phyloP scores from a whole-genome alignment of 106 monocot genomes.

The Dendrobium catenatum region DNA sequence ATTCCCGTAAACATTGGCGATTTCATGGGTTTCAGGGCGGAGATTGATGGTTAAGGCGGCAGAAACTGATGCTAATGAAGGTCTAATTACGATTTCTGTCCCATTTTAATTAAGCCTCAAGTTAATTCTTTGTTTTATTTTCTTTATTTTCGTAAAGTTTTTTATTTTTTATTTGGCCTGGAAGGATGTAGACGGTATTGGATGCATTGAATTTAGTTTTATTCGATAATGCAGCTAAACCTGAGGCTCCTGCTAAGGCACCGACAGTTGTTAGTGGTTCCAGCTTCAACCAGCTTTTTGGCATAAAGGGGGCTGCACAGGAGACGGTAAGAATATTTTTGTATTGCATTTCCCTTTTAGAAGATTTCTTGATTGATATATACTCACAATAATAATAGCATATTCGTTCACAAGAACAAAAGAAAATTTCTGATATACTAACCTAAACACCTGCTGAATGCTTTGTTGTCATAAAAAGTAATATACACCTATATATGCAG shows the following conservation, averaged over 20 bases:
- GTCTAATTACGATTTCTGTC: conserved; percentile 7
- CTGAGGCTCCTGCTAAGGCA: conserved; percentile 26
- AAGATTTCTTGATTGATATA: neutral
- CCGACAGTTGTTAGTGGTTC: conserved; percentile 34
- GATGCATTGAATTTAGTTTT: neutral
- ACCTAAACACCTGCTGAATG: too few relatives aligned
- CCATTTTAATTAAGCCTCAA: neutral
- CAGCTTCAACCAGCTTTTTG: conserved; percentile 72
- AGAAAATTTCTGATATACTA: too few relatives aligned
- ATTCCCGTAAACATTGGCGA: neutral
- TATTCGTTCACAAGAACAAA: too few relatives aligned
- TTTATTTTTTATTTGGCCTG: neutral
- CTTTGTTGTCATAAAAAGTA: too few relatives aligned
- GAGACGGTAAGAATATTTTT: conserved; percentile 30
- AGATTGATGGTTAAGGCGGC: conserved; percentile 30
- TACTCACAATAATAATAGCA: too few relatives aligned
- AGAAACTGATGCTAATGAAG: conserved; percentile 42
- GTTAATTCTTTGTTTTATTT: neutral
- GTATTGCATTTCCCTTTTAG: neutral
- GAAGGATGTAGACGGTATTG: neutral
- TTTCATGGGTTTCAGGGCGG: conserved; percentile 16
- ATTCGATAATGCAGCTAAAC: conserved; percentile 20
- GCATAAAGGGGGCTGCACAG: conserved; percentile 60
- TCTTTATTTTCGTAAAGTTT: neutral
- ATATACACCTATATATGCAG: too few relatives aligned